These are phyloP conservation scores for Nicotiana obtusifolia DNA, from an alignment of 257 asterid genomes.

Conservation along the genomic window DNA sequence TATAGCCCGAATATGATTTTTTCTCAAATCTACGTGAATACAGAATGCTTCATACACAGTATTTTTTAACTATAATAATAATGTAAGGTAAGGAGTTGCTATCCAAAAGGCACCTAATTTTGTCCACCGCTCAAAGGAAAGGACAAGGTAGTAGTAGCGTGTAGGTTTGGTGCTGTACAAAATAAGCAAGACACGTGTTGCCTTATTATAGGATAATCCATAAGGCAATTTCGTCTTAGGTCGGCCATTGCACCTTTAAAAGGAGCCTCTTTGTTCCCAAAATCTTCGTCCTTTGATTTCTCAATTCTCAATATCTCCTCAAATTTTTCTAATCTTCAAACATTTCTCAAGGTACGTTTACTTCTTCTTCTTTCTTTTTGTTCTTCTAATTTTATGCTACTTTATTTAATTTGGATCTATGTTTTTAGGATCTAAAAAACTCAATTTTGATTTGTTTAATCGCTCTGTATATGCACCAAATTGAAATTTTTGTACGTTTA, in stretches of 20 bases:
- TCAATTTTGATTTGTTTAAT: not conserved
- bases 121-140: conserved; percentile 20
- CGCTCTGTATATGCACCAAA: too few relatives aligned
- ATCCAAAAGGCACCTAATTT: not conserved
- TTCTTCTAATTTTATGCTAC: too few relatives aligned
- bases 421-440: not conserved
- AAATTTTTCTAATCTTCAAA: not conserved
- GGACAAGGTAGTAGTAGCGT: not conserved
- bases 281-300: not conserved
- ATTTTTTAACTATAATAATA: too few relatives aligned
- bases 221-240: conserved; percentile 12
- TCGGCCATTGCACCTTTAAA: conserved; percentile 28
- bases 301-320: not conserved
- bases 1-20: too few relatives aligned
- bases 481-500: too few relatives aligned
- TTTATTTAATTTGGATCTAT: not conserved
- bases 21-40: too few relatives aligned
- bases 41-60: too few relatives aligned
- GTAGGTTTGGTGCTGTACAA: conserved; percentile 6
- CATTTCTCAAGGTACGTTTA: conserved; percentile 9
- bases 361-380: too few relatives aligned
- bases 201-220: not conserved
- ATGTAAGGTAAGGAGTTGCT: not conserved
- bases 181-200: conserved; percentile 14
- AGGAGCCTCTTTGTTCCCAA: not conserved